Percentiles rank a stretch among this genome's conserved stretches.
Conservation (phyloP, 305 asterid genomes). For the Fraxinus albicans region DNA sequence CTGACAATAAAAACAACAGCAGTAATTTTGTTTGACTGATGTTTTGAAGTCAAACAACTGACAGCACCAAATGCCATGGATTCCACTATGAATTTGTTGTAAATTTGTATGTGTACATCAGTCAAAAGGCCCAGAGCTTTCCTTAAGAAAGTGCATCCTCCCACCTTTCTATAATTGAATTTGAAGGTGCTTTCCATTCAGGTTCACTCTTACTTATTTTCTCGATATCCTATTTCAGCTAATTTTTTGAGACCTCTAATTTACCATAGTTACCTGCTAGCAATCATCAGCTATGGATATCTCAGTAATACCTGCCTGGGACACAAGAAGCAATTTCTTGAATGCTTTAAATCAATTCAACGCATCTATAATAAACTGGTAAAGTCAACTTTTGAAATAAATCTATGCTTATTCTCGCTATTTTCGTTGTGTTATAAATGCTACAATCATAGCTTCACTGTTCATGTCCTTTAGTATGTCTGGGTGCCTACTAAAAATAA, state of each 20-base stretch:
- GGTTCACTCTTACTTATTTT: neutral
- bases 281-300: neutral
- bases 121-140: neutral
- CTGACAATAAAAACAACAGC: neutral
- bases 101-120: neutral
- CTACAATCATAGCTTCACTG: conserved; percentile 7
- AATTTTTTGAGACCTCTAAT: neutral
- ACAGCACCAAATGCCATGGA: neutral
- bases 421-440: neutral
- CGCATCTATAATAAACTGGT: neutral
- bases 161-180: neutral
- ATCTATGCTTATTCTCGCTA: neutral
- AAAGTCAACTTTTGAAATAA: conserved; percentile 14
- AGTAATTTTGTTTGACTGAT: neutral
- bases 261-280: neutral
- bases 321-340: neutral
- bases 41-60: neutral
- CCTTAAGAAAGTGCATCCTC: neutral
- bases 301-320: neutral
- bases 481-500: neutral
- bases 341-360: neutral
- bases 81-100: neutral
- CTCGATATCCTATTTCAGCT: neutral
- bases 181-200: neutral
- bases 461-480: neutral